Base-by-base conservation (phyloP, 1,139 yeast species). In the Hansenula sp. region DNA sequence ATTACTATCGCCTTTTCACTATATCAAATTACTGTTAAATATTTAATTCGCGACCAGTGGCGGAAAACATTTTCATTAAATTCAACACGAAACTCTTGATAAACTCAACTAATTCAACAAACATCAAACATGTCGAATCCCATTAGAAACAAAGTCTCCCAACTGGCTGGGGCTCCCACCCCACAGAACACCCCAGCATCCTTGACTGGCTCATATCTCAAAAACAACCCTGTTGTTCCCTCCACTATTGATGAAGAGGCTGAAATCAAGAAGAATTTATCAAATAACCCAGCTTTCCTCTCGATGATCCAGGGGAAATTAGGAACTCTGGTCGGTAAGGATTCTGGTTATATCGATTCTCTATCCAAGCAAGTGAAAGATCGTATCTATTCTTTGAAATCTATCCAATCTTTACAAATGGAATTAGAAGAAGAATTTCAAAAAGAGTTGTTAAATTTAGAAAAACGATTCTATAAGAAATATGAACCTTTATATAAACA, bases 171-270 rank as follows among this genome's bases (percentile, higher is more conserved):
- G 62, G 99, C 99, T 5, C 99, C 99, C 41, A 93, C 99, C 2
- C 99, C 99, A 12, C 99, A 94, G 64, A 93, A 93, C 74, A 93
- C 99, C 1, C 99, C 99, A 21, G 87, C 98, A 5, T 84, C 96
- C 28, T 87, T 86, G 36, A 78, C 88, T 39, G 82, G 81, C 50
- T 84, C 93, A 41, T 90, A 81, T 65, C 74, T 86, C 63, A 81
- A 76, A 67, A 79, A 81, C 50, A 79, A 82, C 51, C 96, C 96
- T 15, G 72, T 81, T 10, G 84, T 87, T 47, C 81, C 91, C 39
- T 57, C 65, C 37, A 84, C 96, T 41, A 88, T 88, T 16, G 53
- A 54, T 38, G 59, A 55, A 39, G 57, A 57, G 35, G 47, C 54
- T 16, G 55, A 53, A 38, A 51, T 56, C 42, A 56, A 57, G 55